Evolutionary conservation across 1,284 basidiomycete genomes (phyloP).

Genomic region (Puccinia horiana): DNA sequence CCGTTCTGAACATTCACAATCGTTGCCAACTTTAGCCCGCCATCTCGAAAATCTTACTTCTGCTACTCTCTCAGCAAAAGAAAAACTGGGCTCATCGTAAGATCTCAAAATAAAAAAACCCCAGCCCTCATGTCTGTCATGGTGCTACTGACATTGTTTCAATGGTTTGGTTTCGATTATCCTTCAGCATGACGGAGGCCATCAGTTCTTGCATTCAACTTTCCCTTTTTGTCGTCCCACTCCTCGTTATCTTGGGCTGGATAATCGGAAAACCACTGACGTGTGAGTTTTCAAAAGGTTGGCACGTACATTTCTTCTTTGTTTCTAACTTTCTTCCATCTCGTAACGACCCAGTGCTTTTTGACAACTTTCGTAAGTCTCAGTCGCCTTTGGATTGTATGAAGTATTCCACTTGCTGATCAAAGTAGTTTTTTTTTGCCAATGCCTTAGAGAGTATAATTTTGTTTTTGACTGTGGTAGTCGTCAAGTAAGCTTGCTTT

Average conservation of each 20-base stretch:
- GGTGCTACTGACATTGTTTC: too few species aligned
- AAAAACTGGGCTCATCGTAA: conserved; percentile 40
- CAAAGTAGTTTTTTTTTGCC: background rate
- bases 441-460: conserved; percentile 30
- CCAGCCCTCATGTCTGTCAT: background rate
- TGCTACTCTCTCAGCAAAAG: conserved; percentile 30
- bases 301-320: background rate
- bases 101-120: too few species aligned
- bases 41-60: conserved; percentile 45
- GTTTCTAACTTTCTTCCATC: background rate
- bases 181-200: conserved; percentile 34
- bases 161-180: background rate
- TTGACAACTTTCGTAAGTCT: conserved; percentile 38
- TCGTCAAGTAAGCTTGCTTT: conserved; percentile 40
- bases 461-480: conserved; percentile 34
- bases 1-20: background rate
- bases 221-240: conserved; percentile 41
- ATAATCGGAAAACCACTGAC: conserved; percentile 42
- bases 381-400: background rate
- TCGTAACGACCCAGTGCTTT: conserved; percentile 16
- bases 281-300: background rate
- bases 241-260: conserved; percentile 37
- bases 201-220: conserved; percentile 44
- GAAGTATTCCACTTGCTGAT: background rate
- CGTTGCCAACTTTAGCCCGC: conserved; percentile 16